These are phyloP conservation scores for Russula earlei DNA, from an alignment of 768 basidiomycete genomes.

Conservation along the genomic window DNA sequence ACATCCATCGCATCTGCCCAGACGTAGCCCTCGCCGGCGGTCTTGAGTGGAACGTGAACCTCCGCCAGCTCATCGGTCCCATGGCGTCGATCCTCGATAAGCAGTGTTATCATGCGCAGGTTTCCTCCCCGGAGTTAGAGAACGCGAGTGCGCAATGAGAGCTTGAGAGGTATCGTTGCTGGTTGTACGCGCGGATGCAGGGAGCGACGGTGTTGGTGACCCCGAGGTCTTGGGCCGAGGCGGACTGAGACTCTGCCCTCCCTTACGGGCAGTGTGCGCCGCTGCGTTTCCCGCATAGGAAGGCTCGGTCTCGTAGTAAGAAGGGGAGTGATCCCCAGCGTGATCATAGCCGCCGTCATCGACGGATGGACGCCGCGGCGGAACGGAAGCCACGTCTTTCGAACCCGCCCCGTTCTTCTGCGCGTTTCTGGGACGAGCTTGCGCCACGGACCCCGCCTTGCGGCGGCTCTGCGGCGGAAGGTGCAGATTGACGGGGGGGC, in stretches of 20 bases:
- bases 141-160: neutral
- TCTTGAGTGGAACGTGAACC: conserved; percentile 48
- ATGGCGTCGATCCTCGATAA: conserved; percentile 55
- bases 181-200: neutral
- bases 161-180: conserved; percentile 1
- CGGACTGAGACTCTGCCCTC: conserved; percentile 1
- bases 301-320: neutral
- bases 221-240: neutral
- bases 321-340: neutral
- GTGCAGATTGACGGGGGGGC: neutral
- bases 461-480: neutral
- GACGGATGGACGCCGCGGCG: neutral
- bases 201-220: neutral
- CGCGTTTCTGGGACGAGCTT: neutral
- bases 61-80: conserved; percentile 53
- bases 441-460: neutral
- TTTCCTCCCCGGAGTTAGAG: neutral
- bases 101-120: conserved; percentile 51
- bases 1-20: conserved; percentile 68
- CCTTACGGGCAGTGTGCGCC: neutral
- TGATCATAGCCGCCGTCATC: neutral
- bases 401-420: neutral
- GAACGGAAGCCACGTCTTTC: neutral
- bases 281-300: neutral
- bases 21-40: conserved; percentile 42